Evolutionary conservation across 257 asterid species (phyloP).

Genomic region (Galeopsis tetrahit): DNA sequence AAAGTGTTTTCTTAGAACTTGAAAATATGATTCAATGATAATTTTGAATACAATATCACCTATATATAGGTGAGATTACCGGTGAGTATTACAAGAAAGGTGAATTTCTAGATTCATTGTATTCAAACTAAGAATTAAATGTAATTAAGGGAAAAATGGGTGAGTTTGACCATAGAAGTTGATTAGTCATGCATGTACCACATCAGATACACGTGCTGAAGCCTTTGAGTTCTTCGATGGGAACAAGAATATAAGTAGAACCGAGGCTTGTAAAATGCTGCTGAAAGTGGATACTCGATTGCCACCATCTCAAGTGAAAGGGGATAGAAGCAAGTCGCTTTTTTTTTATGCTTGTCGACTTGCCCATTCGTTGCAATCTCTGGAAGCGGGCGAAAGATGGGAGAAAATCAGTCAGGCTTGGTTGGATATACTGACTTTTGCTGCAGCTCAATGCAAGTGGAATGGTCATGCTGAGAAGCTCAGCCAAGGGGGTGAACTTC

Average conservation of each 20-base stretch:
- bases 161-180: no score
- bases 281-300: slow-evolving; percentile 12
- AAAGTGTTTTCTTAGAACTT: no score
- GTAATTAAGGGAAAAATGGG: no score
- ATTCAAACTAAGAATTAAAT: no score
- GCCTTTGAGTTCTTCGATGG: slow-evolving; percentile 25
- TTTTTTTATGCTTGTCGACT: slow-evolving; percentile 36
- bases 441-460: slow-evolving; percentile 31
- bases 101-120: no score
- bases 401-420: slow-evolving; percentile 31
- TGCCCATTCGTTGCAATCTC: neutral
- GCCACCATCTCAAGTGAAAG: slow-evolving; percentile 33
- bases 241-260: neutral
- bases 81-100: no score
- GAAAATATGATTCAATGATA: no score
- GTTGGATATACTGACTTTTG: slow-evolving; percentile 30
- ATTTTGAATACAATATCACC: no score
- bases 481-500: slow-evolving; percentile 58
- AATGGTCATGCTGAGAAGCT: slow-evolving; percentile 18
- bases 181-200: no score
- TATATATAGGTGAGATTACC: no score
- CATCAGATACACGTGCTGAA: slow-evolving; percentile 43
- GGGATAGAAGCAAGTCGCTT: slow-evolving; percentile 43
- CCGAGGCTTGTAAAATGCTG: slow-evolving; percentile 19
- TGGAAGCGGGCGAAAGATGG: slow-evolving; percentile 26